Percentiles rank a stretch among this genome's conserved stretches.
Evolutionary conservation across 139 green algal species (phyloP).

Genomic region (Asterochloris sp.): DNA sequence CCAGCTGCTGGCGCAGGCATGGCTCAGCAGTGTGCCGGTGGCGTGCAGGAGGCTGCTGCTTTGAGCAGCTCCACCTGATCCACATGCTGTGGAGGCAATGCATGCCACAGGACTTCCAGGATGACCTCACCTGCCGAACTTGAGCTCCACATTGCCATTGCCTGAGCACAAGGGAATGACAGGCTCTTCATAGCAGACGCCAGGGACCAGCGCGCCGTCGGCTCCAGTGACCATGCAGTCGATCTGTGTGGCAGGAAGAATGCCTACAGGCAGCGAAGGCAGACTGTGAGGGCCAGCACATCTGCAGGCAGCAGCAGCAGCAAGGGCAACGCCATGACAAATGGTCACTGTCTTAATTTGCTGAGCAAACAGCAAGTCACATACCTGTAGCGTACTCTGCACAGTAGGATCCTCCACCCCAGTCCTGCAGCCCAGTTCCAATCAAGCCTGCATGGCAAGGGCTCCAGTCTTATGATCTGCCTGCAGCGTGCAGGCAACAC

Average conservation of each 20-base stretch:
- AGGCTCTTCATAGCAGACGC: constrained; percentile 20
- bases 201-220: constrained; percentile 8
- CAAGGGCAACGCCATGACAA: too few species aligned
- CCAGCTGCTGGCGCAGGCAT: too few species aligned
- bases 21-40: too few species aligned
- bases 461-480: neutral
- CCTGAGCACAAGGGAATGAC: constrained; percentile 21
- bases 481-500: neutral
- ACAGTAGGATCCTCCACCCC: constrained; percentile 1
- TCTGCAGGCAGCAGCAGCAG: too few species aligned
- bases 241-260: neutral
- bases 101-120: too few species aligned
- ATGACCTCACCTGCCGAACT: neutral
- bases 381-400: neutral
- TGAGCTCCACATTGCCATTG: constrained; percentile 44
- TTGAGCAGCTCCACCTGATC: too few species aligned
- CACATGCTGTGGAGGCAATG: too few species aligned
- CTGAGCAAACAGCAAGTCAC: too few species aligned
- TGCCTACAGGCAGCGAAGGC: too few species aligned
- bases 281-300: too few species aligned
- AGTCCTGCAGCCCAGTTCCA: neutral
- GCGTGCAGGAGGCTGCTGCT: too few species aligned
- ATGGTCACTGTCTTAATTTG: too few species aligned
- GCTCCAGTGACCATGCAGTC: neutral
- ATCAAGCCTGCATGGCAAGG: neutral